These are phyloP conservation scores for Pichia heedii DNA, from an alignment of 805 yeast species.

Conservation along the genomic window DNA sequence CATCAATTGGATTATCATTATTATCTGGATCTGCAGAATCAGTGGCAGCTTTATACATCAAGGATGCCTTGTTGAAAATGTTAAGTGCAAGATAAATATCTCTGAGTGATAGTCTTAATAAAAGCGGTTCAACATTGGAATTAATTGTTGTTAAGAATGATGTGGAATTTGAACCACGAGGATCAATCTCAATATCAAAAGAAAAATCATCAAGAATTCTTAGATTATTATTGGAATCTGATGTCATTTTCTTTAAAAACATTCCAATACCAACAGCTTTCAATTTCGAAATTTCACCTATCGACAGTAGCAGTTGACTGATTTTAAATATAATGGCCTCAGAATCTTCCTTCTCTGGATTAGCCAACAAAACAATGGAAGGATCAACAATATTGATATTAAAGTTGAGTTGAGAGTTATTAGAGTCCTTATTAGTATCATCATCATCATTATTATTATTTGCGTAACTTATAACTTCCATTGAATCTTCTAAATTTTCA, in stretches of 20 bases:
- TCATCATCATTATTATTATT: conserved; percentile 4
- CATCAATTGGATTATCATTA: conserved; percentile 42
- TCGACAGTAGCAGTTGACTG: conserved; percentile 64
- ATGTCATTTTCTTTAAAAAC: conserved; percentile 72
- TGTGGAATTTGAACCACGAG: conserved; percentile 51
- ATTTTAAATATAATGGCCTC: conserved; percentile 89
- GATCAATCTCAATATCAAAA: conserved; percentile 62
- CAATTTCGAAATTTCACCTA: conserved; percentile 57
- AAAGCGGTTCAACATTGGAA: conserved; percentile 67
- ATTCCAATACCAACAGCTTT: conserved; percentile 76
- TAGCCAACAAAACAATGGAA: conserved; percentile 71
- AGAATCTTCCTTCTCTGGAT: conserved; percentile 56
- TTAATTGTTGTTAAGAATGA: conserved; percentile 56
- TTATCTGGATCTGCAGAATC: conserved; percentile 1
- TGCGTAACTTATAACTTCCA: conserved; percentile 5
- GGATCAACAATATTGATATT: conserved; percentile 67
- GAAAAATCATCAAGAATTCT: conserved; percentile 87
- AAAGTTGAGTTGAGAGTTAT: conserved; percentile 31
- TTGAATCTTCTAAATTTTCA: conserved; percentile 2
- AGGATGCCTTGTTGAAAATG: conserved; percentile 66
- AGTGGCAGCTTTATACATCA: conserved; percentile 30
- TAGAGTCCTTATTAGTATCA: background rate
- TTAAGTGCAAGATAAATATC: conserved; percentile 76
- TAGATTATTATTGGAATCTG: conserved; percentile 49
- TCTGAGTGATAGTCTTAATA: conserved; percentile 73